Base-by-base conservation (phyloP, 2,329 filamentous ascomycete genomes). In the Scorias spongiosa region DNA sequence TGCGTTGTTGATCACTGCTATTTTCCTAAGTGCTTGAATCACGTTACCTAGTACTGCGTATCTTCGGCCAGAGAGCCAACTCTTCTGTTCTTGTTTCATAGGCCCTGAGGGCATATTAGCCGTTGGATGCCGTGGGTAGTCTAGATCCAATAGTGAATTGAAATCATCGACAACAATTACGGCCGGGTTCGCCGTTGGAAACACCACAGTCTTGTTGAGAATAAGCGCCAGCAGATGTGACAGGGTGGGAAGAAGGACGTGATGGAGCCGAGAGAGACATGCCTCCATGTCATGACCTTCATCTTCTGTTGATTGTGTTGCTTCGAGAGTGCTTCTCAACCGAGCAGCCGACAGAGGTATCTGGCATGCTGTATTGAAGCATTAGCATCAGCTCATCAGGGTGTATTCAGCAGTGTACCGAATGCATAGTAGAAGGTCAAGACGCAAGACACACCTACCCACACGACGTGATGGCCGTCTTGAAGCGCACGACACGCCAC, bases 131-230 rank as follows among this genome's bases (percentile, higher is more conserved):
- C 78, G 79, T 14, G 84, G 84, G 47, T 93, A 86, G 29, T 85
- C 79, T 43, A 79, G 75, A 51, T 84, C 83, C 46, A 95, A 70
- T 20, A 91, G 69, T 7, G 78, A 77, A 6, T 87, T 87, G 15
- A 93, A 65, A 2, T 80, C 80, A 59, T 93, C 86, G 49, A 95
- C 67, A 10, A 95, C 69, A 32, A 95, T 63, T 1, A 95, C 67
- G 18, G 74, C 71, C 10, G 82, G 80, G 28, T 70, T 67, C 18
- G 60, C 46, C 1, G 81, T 76, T 41, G 87, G 74, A 47, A 84
- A 79, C 9, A 65, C 63, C 2, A 70, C 56, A 1, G 78, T 76
- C n/a, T 82, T 76, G 43, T 79, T 75, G 42, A 79, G 72, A 38
- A 93, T 67, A 28, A 94, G 66, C 10, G 85, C 82, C 45, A 95